Base-by-base conservation (phyloP, 495 filamentous ascomycete genomes). In the Bathelium albidoporum region DNA sequence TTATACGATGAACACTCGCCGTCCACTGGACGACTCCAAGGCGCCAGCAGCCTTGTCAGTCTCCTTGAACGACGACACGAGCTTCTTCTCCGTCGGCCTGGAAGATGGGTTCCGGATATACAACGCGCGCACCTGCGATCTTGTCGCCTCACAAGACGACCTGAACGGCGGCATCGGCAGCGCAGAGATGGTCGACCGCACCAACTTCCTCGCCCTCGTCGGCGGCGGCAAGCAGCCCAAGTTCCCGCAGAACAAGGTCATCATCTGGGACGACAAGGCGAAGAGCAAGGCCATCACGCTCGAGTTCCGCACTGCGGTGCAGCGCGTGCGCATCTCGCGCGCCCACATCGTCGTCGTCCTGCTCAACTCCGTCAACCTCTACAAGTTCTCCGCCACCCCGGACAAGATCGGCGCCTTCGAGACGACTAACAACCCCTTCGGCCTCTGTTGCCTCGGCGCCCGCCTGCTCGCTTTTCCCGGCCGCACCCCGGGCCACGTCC, bases 231-330 rank as follows among this genome's bases (percentile, higher is more conserved):
- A 81, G 67, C 83, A 87, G 64, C 91, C 92, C 49, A 93, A 93
- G 67, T 94, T 90, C 68, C 86, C 90, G 0, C 84, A 85, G 66
- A 95, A 95, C 77, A 96, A 95, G 77, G 79, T 92, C 64, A 83
- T 95, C 31, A 88, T 97, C 64, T 98, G 93, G 94, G 91, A 97
- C 72, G 90, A 95, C 68, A 80, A 79, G 28, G 90, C 89, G 66
- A 84, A 88, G 65, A 89, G 89, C 69, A 80, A 83, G 5, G 87
- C 83, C 29, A 82, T 91, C 52, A 84, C 84, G 0, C 81, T 95
- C 49, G 87, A 89, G 61, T 88, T 90, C 68, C 83, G 83, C 58
- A 84, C 86, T n/a, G 81, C 82, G 18, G 85, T 96, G 49, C 83
- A 89, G 36, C 86, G 89, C 9, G 87, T 91, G 26, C 85, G 89